phyloP scores from a whole-genome alignment of 352 stramenopile genomes.

The Blastocystis sp. region DNA sequence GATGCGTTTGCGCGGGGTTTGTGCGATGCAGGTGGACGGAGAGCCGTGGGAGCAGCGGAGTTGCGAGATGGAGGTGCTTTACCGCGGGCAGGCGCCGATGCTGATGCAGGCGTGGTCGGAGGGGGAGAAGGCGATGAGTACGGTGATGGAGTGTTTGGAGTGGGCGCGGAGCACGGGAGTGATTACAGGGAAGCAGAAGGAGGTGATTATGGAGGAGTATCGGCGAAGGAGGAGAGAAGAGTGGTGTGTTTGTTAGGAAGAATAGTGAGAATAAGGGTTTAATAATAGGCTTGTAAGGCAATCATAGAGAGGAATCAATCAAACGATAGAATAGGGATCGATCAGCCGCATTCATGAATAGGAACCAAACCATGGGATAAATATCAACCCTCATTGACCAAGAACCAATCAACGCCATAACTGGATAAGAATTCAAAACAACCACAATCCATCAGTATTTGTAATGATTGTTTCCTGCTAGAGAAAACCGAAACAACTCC shows the following conservation, averaged over 20 bases:
- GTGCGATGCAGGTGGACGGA: conserved; percentile 80
- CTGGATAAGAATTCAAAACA: neutral
- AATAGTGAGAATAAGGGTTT: neutral
- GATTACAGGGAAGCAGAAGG: neutral
- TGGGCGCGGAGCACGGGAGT: conserved; percentile 15
- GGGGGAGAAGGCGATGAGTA: conserved; percentile 2
- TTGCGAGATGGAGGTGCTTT: conserved; percentile 69
- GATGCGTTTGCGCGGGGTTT: conserved; percentile 65
- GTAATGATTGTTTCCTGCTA: too few relatives aligned
- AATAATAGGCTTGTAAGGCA: too few relatives aligned
- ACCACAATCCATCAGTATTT: too few relatives aligned
- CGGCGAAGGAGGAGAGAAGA: neutral
- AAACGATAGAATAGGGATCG: too few relatives aligned
- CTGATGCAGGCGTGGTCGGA: neutral
- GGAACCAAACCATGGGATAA: too few relatives aligned
- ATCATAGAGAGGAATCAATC: too few relatives aligned
- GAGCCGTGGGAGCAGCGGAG: conserved; percentile 80
- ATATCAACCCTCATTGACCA: too few relatives aligned
- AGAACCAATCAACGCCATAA: too few relatives aligned
- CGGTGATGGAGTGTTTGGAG: conserved; percentile 29
- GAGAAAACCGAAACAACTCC: neutral
- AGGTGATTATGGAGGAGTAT: conserved; percentile 25
- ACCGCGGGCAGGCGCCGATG: conserved; percentile 45
- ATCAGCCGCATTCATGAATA: too few relatives aligned
- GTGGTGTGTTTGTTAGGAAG: neutral